These are phyloP conservation scores for Kodamaea kaohsiungensis DNA, from an alignment of 805 yeast species.

Conservation along the genomic window DNA sequence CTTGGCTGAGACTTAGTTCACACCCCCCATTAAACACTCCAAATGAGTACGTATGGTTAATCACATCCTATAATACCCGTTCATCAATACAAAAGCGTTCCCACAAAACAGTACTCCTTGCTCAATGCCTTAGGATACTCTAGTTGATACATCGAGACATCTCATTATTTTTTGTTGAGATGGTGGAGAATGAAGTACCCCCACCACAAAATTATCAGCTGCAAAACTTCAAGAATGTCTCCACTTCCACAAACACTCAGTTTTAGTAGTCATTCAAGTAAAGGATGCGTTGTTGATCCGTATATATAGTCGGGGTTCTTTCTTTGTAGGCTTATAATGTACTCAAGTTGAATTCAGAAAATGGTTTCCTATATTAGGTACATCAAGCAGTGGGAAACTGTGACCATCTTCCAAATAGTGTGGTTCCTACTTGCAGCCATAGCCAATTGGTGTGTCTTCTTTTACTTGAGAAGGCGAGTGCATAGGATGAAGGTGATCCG, in stretches of 20 bases:
- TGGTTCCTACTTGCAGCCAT: slow-evolving; percentile 3
- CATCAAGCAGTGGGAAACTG: slow-evolving; percentile 1
- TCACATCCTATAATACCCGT: not conserved
- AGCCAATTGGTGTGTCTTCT: not conserved
- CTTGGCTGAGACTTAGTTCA: not conserved
- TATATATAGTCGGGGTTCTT: not conserved
- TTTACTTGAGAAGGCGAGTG: not conserved
- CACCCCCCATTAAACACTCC: not conserved
- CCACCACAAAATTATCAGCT: slow-evolving; percentile 3
- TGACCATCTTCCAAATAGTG: slow-evolving; percentile 1
- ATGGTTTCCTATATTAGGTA: not conserved
- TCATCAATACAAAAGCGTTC: not conserved
- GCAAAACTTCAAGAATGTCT: not conserved
- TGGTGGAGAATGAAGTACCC: not conserved
- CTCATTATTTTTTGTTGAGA: not conserved
- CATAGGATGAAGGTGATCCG: not conserved
- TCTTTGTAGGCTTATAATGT: too few relatives aligned
- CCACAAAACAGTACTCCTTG: not conserved
- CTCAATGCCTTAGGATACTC: not conserved
- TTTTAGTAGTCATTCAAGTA: not conserved
- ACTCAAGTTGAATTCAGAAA: too few relatives aligned
- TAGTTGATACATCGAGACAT: not conserved
- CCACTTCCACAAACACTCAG: not conserved
- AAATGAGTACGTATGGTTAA: not conserved
- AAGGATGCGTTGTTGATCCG: not conserved